Evolutionary conservation across 768 basidiomycete genomes (phyloP).

Genomic region (Suillus lakei): DNA sequence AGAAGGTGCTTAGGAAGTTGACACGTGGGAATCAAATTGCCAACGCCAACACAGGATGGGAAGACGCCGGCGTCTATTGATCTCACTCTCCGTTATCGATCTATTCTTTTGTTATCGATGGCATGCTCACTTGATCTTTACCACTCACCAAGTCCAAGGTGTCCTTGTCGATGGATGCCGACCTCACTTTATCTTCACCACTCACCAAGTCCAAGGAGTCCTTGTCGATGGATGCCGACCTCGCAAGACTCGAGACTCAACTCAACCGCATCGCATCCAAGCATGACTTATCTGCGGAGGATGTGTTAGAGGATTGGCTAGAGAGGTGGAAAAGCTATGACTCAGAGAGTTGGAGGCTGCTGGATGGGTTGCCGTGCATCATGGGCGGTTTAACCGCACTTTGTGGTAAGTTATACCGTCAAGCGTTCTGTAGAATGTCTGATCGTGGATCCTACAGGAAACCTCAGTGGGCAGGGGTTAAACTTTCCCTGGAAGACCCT

Average conservation of each 20-base stretch:
- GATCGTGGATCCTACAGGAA: not conserved
- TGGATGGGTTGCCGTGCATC: not conserved
- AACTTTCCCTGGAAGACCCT: constrained; percentile 8
- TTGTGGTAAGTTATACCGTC: not conserved
- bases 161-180: not conserved
- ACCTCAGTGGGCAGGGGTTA: not conserved
- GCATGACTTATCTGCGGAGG: not conserved
- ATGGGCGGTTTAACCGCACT: not conserved
- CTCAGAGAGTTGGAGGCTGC: not conserved
- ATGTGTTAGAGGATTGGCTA: not conserved
- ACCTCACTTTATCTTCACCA: not conserved
- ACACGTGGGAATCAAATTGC: too few species aligned
- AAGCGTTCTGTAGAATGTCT: not conserved
- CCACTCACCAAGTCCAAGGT: not conserved
- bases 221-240: not conserved
- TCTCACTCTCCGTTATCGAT: too few species aligned
- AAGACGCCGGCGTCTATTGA: too few species aligned
- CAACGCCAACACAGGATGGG: too few species aligned
- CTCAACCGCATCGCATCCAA: not conserved
- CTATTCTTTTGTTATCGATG: not conserved
- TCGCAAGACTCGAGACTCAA: not conserved
- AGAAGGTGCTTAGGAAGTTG: too few species aligned
- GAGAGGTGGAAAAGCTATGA: not conserved
- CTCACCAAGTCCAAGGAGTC: not conserved
- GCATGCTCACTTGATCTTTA: not conserved